Evolutionary conservation across 2,329 filamentous ascomycete genomes (phyloP), one percentile per base, ranked within the genome.

Genomic region (Arthrinium puccinioides): DNA sequence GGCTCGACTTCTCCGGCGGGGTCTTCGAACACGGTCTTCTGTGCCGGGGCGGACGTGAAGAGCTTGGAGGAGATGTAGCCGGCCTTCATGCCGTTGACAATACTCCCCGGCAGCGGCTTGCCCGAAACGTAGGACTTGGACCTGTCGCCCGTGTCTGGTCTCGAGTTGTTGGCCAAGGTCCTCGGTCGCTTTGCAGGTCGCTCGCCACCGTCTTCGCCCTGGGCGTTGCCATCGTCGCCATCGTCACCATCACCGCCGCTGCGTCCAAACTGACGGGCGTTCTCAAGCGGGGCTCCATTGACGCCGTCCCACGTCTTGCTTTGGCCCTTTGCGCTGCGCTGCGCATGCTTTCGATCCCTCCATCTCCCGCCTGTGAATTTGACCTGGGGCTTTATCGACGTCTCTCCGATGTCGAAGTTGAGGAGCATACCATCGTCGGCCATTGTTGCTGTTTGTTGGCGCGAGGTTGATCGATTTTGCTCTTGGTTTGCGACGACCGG

Each of bases 371-470:
- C 92, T 57, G 84, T 92, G 61, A 94, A 86, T 48, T 72, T 79
- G 43, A 74, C 67, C 37, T 74, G 66, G 6, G 74, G 69, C 42
- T 80, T 72, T 37, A 86, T 58, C 10, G 83, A 74, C 14, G 68
- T 74, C 43, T 86, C 79, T 20, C 77, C 74, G 40, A 95, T 68
- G 51, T 87, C 81, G 58, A 97, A 96, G 53, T 97, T 97, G 56
- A 97, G 70, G 40, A 96, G 75, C 78, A 98, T 84, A 49, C 88
- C 88, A 79, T 94, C 86, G 68, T 97, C 89, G 36, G 86, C 86
- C 89, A 97, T 96, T 43, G 41, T 55, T 27, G 9, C 25, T 11
- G 25, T 9, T 8, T n/a, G n/a, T n/a, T n/a, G n/a, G n/a, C n/a
- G n/a, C n/a, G n/a, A n/a, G n/a, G n/a, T n/a, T n/a, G n/a, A n/a